Conservation (phyloP, 345 rosid species). For the Eucalyptus sp. region DNA sequence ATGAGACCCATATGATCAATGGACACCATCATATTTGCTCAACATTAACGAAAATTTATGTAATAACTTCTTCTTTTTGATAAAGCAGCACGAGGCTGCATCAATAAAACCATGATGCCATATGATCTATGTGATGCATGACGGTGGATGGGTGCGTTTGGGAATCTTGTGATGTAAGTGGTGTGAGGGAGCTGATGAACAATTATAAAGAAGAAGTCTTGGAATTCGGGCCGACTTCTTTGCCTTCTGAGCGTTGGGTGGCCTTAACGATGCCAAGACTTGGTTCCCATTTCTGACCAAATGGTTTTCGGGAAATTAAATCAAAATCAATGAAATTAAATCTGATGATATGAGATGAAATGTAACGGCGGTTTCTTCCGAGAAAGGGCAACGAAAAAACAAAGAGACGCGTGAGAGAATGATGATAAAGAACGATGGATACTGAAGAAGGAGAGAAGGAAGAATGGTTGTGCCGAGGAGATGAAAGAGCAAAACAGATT, state of each 20-base stretch:
- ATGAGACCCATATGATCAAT: accelerated
- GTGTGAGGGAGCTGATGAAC: not conserved
- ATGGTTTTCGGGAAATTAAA: not conserved
- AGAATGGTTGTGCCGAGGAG: too few relatives aligned
- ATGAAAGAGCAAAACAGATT: too few relatives aligned
- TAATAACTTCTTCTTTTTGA: not conserved
- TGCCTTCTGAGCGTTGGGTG: not conserved
- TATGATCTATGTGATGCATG: not conserved
- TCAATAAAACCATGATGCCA: not conserved
- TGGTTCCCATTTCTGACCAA: accelerated
- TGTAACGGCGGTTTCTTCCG: too few relatives aligned
- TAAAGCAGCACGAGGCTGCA: not conserved
- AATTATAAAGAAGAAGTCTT: too few relatives aligned
- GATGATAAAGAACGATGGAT: too few relatives aligned
- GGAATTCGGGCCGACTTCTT: too few relatives aligned
- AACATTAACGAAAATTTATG: not conserved
- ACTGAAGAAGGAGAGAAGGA: too few relatives aligned
- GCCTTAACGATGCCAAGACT: not conserved
- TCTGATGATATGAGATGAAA: too few relatives aligned
- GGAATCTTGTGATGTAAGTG: not conserved
- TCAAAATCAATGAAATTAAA: too few relatives aligned
- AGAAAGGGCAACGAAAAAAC: too few relatives aligned
- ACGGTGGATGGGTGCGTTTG: not conserved
- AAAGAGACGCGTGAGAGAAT: too few relatives aligned
- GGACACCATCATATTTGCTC: accelerated